Evolutionary conservation across 768 basidiomycete species (phyloP), one percentile per base, ranked within the genome.

Genomic region (Lactarius hatsudake): DNA sequence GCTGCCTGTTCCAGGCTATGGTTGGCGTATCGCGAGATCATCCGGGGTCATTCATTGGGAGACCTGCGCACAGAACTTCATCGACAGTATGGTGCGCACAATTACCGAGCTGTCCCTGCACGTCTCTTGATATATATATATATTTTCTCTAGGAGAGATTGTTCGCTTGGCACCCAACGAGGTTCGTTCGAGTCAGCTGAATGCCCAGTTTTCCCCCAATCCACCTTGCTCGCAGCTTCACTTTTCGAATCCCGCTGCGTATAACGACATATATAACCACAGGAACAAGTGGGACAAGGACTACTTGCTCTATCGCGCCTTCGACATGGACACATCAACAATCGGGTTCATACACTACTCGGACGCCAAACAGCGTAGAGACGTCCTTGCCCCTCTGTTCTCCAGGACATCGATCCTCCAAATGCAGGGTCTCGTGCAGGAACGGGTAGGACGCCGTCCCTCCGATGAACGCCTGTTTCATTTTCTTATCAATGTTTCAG

Each of bases 161-260:
- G 20, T 62, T 34, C 38, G 61, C 15, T 13, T 62, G 30, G 3
- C 18, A 5, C 61, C 61, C 2, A 62, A 62, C 30, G 61, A 62
- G 32, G 61, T 62, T 42, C 40, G 30, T 32, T 28, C n/a, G 9
- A 26, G 26, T n/a, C 2, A 17, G 48, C 43, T 20, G 32, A 53
- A 34, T 62, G 28, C 3, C 20, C 43, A 8, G 18, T 45, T 45
- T 9, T 9, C 43, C 30, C 42, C 15, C 17, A 30, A 45, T 23
- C 61, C 20, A 62, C 18, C n/a, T 30, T 10, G 20, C 34, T 51
- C 48, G 45, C n/a, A 12, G 45, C 45, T 45, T 45, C 43, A 45
- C 43, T 51, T 51, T 51, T 51, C 48, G 48, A 51, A 51, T 51
- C 48, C n/a, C 48, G 12, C n/a, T 51, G 48, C 23, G 12, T 6